phyloP scores from a whole-genome alignment of 441 rosid genomes.

The Populus hybrid region DNA sequence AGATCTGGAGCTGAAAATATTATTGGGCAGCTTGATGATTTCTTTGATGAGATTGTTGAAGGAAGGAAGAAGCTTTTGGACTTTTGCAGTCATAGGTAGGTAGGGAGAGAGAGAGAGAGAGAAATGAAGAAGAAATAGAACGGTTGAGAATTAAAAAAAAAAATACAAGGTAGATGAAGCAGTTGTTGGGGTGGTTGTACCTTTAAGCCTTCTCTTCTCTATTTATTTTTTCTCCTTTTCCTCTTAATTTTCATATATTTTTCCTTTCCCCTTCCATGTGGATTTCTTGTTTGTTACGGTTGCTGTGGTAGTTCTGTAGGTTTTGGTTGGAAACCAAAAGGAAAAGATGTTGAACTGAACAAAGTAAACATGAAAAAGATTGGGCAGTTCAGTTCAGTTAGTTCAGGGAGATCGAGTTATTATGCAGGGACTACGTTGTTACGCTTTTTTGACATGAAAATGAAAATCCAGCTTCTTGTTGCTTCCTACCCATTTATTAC shows the following conservation, averaged over 20 bases:
- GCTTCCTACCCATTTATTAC: neutral
- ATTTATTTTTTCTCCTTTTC: neutral
- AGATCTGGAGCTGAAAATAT: constrained; percentile 66
- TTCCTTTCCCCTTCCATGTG: neutral
- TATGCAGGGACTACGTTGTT: constrained; percentile 13
- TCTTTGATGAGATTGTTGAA: constrained; percentile 83
- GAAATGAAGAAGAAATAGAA: constrained; percentile 3
- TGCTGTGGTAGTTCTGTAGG: neutral
- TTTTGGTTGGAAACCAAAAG: constrained; percentile 14
- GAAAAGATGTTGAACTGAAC: neutral
- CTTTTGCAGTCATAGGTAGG: constrained; percentile 70
- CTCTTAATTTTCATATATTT: neutral
- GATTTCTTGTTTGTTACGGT: constrained; percentile 18
- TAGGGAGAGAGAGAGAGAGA: neutral
- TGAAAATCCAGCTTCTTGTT: constrained; percentile 6
- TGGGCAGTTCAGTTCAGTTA: neutral
- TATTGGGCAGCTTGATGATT: constrained; percentile 72
- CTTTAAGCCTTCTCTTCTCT: constrained; percentile 28
- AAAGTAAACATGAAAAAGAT: neutral
- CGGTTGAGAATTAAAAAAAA: constrained; percentile 1
- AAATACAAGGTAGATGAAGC: constrained; percentile 26
- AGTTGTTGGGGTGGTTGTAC: constrained; percentile 39
- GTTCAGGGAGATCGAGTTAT: neutral
- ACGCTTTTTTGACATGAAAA: neutral
- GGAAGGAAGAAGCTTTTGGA: constrained; percentile 86